phyloP scores from a whole-genome alignment of 768 basidiomycete genomes.

The Termitomyces heimii region DNA sequence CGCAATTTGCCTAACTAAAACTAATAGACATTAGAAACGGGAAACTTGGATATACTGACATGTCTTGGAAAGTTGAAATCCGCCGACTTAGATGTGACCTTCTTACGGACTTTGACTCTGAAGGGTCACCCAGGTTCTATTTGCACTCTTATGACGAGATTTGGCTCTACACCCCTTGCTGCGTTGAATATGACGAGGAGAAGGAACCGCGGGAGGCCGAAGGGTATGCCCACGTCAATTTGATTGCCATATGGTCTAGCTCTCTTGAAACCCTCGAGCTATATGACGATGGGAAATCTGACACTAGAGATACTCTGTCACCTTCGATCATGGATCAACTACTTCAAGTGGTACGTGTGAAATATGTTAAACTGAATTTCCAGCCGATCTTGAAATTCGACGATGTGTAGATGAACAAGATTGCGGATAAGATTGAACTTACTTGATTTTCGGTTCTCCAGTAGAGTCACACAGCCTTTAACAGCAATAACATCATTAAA shows the following conservation, averaged over 20 bases:
- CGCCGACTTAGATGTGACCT: not conserved
- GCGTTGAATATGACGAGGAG: not conserved
- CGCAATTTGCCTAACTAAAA: not conserved
- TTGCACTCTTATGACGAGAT: not conserved
- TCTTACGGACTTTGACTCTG: not conserved
- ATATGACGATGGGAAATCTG: not conserved
- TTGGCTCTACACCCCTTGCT: not conserved
- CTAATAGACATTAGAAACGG: not conserved
- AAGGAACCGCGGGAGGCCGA: not conserved
- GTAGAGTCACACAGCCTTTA: not conserved
- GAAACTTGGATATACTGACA: not conserved
- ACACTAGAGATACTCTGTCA: not conserved
- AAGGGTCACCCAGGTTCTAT: not conserved
- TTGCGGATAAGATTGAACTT: not conserved
- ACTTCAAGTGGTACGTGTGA: not conserved
- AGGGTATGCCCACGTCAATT: not conserved
- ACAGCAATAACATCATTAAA: not conserved
- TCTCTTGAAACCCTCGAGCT: constrained; percentile 2
- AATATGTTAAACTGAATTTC: not conserved
- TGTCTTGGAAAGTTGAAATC: not conserved
- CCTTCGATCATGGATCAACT: not conserved
- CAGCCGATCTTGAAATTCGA: not conserved
- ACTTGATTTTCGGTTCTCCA: not conserved
- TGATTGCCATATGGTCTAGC: not conserved
- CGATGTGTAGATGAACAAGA: not conserved